Conservation (phyloP, 306 rosid genomes). For the Cicer bijugum region DNA sequence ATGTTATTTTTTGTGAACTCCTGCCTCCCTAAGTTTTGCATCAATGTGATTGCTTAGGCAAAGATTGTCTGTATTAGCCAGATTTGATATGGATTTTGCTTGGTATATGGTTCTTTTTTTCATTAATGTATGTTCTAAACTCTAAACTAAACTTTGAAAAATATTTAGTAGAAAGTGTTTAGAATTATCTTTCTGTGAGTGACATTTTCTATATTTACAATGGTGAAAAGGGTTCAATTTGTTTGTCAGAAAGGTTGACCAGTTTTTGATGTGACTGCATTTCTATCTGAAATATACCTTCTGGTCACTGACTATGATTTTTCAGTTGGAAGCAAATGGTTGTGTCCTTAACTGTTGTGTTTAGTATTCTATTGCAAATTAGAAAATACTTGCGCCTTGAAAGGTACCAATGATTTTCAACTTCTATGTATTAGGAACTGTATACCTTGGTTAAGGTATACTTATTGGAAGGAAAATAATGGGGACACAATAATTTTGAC, state of each 20-base stretch:
- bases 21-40: not conserved
- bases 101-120: conserved; percentile 2
- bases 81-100: conserved; percentile 8
- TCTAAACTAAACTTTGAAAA: conserved; percentile 9
- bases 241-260: not conserved
- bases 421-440: not conserved
- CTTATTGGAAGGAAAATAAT: not conserved
- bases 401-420: conserved; percentile 15
- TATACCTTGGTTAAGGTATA: not conserved
- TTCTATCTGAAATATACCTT: not conserved
- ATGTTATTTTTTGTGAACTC: conserved; percentile 7
- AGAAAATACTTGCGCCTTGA: not conserved
- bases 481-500: conserved; percentile 2
- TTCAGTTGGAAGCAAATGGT: not conserved
- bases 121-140: conserved; percentile 26
- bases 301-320: conserved; percentile 25
- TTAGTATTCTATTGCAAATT: conserved; percentile 3
- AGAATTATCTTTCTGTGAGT: not conserved
- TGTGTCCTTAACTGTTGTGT: conserved; percentile 23
- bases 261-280: not conserved
- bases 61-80: not conserved
- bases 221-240: conserved; percentile 16
- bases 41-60: not conserved
- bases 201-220: conserved; percentile 19
- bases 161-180: not conserved